These are phyloP conservation scores for Acanthamoeba quina DNA, from an alignment of 208 protist genomes.

Conservation along the genomic window DNA sequence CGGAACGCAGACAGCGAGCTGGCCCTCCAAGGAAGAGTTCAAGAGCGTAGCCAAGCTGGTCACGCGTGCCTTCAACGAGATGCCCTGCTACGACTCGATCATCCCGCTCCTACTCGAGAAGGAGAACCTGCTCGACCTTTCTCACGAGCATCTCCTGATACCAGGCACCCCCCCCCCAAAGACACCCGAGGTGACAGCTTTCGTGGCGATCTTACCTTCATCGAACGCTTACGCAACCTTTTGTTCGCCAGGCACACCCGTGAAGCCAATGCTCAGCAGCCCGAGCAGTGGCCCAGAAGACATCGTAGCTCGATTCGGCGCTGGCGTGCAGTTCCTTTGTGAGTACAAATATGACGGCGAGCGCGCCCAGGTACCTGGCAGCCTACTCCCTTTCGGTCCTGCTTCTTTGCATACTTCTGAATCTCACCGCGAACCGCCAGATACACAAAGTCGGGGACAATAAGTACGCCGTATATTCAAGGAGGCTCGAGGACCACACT, in stretches of 20 bases:
- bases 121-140: constrained; percentile 10
- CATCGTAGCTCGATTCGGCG: constrained; percentile 15
- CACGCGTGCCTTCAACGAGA: constrained; percentile 57
- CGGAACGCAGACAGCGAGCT: not conserved
- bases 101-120: constrained; percentile 48
- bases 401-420: not conserved
- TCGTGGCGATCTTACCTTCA: not conserved
- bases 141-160: constrained; percentile 17
- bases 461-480: constrained; percentile 96
- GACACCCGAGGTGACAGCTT: not conserved
- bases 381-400: not conserved
- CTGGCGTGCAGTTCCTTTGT: constrained; percentile 32
- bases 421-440: constrained; percentile 83
- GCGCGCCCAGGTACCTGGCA: not conserved
- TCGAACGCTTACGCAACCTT: not conserved
- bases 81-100: constrained; percentile 40
- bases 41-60: not conserved
- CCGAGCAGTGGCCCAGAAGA: constrained; percentile 49
- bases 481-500: constrained; percentile 98
- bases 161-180: not conserved
- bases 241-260: not conserved
- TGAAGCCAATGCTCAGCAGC: constrained; percentile 43
- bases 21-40: constrained; percentile 44
- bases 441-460: constrained; percentile 77
- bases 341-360: constrained; percentile 69